These are phyloP conservation scores for Obelidium mucronatum DNA, from an alignment of 192 early-diverging fungal species.

Conservation along the genomic window DNA sequence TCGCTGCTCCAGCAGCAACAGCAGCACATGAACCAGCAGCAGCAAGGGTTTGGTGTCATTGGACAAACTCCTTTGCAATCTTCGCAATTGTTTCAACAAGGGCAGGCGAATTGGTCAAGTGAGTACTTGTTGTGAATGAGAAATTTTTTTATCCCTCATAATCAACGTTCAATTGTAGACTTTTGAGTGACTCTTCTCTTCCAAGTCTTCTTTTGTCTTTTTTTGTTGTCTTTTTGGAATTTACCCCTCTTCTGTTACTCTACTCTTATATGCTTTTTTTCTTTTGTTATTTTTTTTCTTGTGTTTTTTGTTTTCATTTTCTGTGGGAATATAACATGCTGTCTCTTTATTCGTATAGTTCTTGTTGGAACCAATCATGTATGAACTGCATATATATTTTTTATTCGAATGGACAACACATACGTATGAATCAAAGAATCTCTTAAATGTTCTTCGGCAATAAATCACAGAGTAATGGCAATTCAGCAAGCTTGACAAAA, in stretches of 20 bases:
- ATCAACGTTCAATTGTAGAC: constrained; percentile 6
- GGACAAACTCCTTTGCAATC: constrained; percentile 18
- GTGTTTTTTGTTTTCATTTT: not conserved
- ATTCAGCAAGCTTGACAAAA: not conserved
- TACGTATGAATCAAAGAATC: not conserved
- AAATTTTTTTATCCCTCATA: too few species aligned
- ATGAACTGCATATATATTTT: not conserved
- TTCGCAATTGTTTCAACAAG: not conserved
- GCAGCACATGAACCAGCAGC: not conserved
- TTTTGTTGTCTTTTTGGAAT: constrained; percentile 7
- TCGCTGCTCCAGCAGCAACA: constrained; percentile 18
- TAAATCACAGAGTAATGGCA: not conserved
- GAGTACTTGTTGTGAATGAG: too few species aligned
- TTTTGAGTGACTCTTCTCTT: not conserved
- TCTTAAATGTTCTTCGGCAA: not conserved
- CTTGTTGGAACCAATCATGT: too few species aligned
- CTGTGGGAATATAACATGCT: too few species aligned
- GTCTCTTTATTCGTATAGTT: too few species aligned
- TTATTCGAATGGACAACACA: not conserved
- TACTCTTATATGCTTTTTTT: not conserved
- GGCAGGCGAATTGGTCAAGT: not conserved
- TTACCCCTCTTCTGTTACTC: not conserved
- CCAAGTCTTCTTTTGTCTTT: not conserved
- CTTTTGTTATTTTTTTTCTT: not conserved
- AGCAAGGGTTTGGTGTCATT: constrained; percentile 31